These are phyloP conservation scores for Acer yangbiense DNA, from an alignment of 345 rosid species.

Conservation along the genomic window DNA sequence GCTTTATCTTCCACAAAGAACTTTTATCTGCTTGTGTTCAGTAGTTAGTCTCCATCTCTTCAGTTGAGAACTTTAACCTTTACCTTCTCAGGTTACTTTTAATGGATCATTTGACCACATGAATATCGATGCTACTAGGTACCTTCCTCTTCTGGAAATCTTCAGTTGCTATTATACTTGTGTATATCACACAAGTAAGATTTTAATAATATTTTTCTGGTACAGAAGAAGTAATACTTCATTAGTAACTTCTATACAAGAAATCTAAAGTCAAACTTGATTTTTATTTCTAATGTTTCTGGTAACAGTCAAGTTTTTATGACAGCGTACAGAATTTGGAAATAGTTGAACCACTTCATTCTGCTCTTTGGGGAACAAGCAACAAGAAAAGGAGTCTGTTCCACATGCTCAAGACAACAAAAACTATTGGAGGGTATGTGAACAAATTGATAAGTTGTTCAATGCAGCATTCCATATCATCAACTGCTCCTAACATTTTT, in stretches of 20 bases:
- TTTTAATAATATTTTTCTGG: conserved; percentile 12
- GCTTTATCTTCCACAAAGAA: not conserved
- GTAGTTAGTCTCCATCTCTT: conserved; percentile 7
- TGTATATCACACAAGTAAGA: conserved; percentile 5
- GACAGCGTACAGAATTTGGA: conserved; percentile 92
- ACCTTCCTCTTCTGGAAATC: conserved; percentile 20
- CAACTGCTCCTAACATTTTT: conserved; percentile 17
- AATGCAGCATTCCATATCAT: conserved; percentile 12
- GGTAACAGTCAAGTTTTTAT: conserved; percentile 24
- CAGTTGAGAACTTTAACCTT: conserved; percentile 19
- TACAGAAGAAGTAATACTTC: not conserved
- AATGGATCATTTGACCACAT: conserved; percentile 98
- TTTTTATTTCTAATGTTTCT: conserved; percentile 1
- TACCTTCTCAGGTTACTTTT: conserved; percentile 69
- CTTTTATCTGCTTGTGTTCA: not conserved
- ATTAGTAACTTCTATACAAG: conserved; percentile 7
- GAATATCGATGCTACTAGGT: conserved; percentile 97
- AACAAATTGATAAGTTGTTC: conserved; percentile 15
- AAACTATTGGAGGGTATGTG: conserved; percentile 88
- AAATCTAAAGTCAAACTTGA: not conserved
- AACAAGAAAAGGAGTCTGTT: conserved; percentile 92
- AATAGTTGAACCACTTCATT: conserved; percentile 83
- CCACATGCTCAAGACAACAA: conserved; percentile 95
- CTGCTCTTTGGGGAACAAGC: conserved; percentile 82
- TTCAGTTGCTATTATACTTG: conserved; percentile 11